A percentile compares a stretch with the other conserved stretches of the same genome.
These are phyloP conservation scores for Ogataea salicorniae DNA, from an alignment of 805 yeast species.

Conservation along the genomic window DNA sequence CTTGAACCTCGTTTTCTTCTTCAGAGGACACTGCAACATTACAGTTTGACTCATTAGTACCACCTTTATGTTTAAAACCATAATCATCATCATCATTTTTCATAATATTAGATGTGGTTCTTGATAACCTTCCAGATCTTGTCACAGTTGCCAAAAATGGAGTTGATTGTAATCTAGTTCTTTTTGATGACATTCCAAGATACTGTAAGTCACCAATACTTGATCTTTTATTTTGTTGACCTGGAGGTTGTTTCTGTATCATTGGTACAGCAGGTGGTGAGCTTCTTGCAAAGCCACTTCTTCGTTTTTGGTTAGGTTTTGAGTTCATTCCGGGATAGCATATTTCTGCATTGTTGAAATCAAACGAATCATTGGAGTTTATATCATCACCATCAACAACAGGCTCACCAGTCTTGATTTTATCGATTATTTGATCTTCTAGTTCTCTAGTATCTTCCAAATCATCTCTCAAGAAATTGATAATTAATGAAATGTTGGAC, in stretches of 20 bases:
- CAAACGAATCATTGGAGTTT: conserved; percentile 6
- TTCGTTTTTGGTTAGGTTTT: not conserved
- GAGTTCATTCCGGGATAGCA: conserved; percentile 25
- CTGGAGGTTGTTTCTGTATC: too few relatives aligned
- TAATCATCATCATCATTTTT: conserved; percentile 8
- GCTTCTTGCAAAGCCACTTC: not conserved
- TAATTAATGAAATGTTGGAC: conserved; percentile 51
- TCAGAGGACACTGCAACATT: not conserved
- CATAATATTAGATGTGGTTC: not conserved
- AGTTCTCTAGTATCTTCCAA: conserved; percentile 55
- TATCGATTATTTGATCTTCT: conserved; percentile 51
- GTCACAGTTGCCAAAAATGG: too few relatives aligned
- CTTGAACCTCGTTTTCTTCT: not conserved
- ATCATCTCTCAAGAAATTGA: conserved; percentile 64
- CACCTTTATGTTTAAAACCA: conserved; percentile 6
- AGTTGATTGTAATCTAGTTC: too few relatives aligned
- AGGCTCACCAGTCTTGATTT: conserved; percentile 30
- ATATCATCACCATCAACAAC: conserved; percentile 13
- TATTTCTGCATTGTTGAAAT: conserved; percentile 3
- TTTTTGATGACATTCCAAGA: too few relatives aligned
- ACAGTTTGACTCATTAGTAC: conserved; percentile 6
- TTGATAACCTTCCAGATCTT: not conserved
- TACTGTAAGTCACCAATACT: too few relatives aligned
- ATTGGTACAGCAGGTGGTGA: too few relatives aligned
- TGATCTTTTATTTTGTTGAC: too few relatives aligned